Base-by-base conservation (phyloP, 176 grass and related monocot genomes). In the Aegilops speltoides region DNA sequence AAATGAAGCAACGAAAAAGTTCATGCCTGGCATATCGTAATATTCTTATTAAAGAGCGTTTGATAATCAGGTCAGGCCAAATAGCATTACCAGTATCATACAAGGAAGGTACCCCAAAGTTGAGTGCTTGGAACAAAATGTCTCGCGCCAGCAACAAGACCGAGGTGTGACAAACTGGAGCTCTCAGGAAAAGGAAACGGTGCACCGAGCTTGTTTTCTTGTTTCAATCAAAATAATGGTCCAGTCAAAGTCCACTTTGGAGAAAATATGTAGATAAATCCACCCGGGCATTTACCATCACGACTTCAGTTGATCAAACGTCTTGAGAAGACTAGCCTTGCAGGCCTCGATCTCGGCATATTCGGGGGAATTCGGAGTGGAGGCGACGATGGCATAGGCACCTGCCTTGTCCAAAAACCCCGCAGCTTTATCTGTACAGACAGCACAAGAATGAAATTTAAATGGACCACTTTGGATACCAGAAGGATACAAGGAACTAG, bases 371-470 rank as follows among this genome's bases (percentile, higher is more conserved):
- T 88, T 83, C 16, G 88, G 85, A 45, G 81, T 88, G 29, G 97
- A 91, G 43, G 76, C 86, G 78, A 98, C 85, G 73, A 93, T 96
- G 56, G 84, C 66, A 36, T 86, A 67, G 52, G 90, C 97, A 66
- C 90, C 97, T 46, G 78, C 88, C 54, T 85, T 86, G 71, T 96
- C 70, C 92, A 98, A 83, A 92, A 85, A 95, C 40, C 83, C 52
- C 6, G 85, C 90, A 70, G 97, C 92, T 88, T 96, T 83, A 89
- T 96, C 94, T 98, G 88, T 4, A 88, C 40, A 68, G 10, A 87
- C 70, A 82, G 81, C 84, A 64, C 24, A 70, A 36, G 38, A 26
- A 82, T n/a, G 38, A 82, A 82, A 67, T 65, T 25, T 2, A 15
- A 66, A 82, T 73, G 60, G 41, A 45, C 12, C 28, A 64, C 15